Evolutionary conservation across 805 yeast genomes (phyloP), one percentile per base, ranked within the genome.

Genomic region (Pachysolen tannophilus): DNA sequence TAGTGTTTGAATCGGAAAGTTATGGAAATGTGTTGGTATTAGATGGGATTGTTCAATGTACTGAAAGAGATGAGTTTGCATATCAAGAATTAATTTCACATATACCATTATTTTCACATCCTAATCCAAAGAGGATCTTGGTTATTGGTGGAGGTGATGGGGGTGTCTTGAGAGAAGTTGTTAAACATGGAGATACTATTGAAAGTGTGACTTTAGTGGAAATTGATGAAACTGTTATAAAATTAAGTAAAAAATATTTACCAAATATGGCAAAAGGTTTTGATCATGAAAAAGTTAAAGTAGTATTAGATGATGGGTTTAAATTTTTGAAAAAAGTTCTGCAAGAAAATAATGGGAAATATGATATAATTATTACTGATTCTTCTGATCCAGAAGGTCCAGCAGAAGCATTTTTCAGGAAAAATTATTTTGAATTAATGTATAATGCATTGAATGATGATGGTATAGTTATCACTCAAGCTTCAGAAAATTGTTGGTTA

Each of bases 111-210:
- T 76, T 78, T 72, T 61, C 84, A 8, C 97, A 87, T 59, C 73
- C 75, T 3, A 50, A 65, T 28, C 96, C 97, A 2, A 72, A 72
- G 46, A 71, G 68, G 36, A 94, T 86, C 8, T 69, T 87, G 34
- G 92, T 87, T 20, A 83, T 87, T 48, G 97, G 97, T 19, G 97
- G 97, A 18, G 97, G 97, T 28, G 97, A 87, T 56, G 95, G 97
- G 44, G 97, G 97, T 42, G 95, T 87, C 15, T 61, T 88, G 25
- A 71, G 97, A 49, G 97, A 87, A 56, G 78, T 84, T 13, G 75
- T 85, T 30, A 88, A 87, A 59, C 90, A 82, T 50, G 63, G 63
- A 26, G 64, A 68, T 5, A 63, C 69, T 30, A 69, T 79, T 4
- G 79, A 81, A 44, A 57, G 62, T 31, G 81, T 83, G 11, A 79